phyloP scores from a whole-genome alignment of 306 rosid species.

The Trifolium pratense region DNA sequence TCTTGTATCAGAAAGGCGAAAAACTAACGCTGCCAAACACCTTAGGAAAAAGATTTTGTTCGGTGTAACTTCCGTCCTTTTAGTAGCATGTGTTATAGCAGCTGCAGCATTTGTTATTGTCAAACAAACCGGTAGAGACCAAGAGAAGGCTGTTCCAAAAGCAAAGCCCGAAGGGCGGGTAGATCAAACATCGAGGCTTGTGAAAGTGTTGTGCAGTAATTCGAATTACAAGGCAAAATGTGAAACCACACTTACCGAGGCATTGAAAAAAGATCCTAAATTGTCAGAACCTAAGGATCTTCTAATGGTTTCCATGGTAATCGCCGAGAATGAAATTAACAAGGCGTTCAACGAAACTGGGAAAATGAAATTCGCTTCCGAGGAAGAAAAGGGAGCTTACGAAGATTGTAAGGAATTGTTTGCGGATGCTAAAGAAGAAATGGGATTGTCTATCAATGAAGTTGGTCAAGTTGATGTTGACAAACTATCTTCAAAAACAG shows the following conservation, averaged over 20 bases:
- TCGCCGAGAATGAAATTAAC: slow-evolving; percentile 47
- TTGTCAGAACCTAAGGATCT: slow-evolving; percentile 52
- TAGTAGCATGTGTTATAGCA: slow-evolving; percentile 48
- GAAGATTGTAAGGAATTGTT: slow-evolving; percentile 62
- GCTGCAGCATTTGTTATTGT: slow-evolving; percentile 41
- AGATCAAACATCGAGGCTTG: slow-evolving; percentile 10
- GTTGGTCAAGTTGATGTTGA: background rate
- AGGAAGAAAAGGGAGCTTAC: slow-evolving; percentile 55
- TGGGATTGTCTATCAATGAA: slow-evolving; percentile 42
- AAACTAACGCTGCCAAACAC: slow-evolving; percentile 41
- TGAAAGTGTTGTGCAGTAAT: slow-evolving; percentile 50
- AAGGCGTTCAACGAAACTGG: slow-evolving; percentile 46
- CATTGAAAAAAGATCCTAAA: slow-evolving; percentile 2
- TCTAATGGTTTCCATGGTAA: slow-evolving; percentile 46
- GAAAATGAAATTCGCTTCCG: slow-evolving; percentile 31
- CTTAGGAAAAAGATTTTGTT: slow-evolving; percentile 46
- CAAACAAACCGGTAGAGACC: background rate
- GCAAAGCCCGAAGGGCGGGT: background rate
- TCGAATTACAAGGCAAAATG: slow-evolving; percentile 62
- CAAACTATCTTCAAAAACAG: slow-evolving; percentile 24
- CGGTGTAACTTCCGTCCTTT: slow-evolving; percentile 32
- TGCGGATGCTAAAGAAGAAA: slow-evolving; percentile 57
- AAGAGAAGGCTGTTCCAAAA: background rate
- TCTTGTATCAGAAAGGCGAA: slow-evolving; percentile 60
- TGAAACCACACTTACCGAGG: slow-evolving; percentile 43